Evolutionary conservation across 2,329 filamentous ascomycete genomes (phyloP), one percentile per base, ranked within the genome.

Genomic region (Myriangium duriaei): DNA sequence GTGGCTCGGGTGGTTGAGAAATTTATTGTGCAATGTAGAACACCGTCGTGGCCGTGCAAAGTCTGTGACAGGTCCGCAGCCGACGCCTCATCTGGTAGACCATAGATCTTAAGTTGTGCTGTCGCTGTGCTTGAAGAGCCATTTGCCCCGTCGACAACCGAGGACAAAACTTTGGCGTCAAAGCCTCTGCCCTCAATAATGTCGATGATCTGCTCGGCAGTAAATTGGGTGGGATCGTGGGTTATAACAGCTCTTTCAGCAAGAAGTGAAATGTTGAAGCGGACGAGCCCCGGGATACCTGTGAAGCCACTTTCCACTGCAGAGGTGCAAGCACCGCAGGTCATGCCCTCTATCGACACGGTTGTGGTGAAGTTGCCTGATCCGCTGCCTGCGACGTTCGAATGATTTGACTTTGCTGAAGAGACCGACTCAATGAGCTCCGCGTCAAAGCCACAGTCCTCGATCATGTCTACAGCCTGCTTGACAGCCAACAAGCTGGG

Each of bases 341-440:
- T 98, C 91, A 98, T 98, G 35, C 91, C 91, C 48, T 91, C 84
- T 39, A 98, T 83, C 4, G 82, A 77, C 12, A 98, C 71, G 0
- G 87, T 96, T 0, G 87, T 95, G 1, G 76, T 83, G 63, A 61
- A 45, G 65, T 58, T 48, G 57, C 44, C 54, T 51, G 46, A 46
- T 43, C 44, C 44, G 33, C 41, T 55, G 50, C n/a, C 50, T 26
- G 40, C 32, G 21, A 46, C 4, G 46, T 16, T 57, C 58, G 5
- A 55, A 42, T 37, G 59, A 63, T 18, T 48, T 45, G 33, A 52
- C 37, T 11, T 54, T 49, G 45, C 56, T 43, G 54, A 58, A 35
- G 59, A 47, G 30, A 40, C 55, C 24, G 79, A 83, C 49, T 88
- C 82, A 44, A 94, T 55, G 34, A 96, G 67, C 48, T 86, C 75